Percentiles rank a stretch among this genome's conserved stretches.
These are phyloP conservation scores for Verticillium nubilum DNA, from an alignment of 2,329 filamentous ascomycete genomes.

Conservation along the genomic window DNA sequence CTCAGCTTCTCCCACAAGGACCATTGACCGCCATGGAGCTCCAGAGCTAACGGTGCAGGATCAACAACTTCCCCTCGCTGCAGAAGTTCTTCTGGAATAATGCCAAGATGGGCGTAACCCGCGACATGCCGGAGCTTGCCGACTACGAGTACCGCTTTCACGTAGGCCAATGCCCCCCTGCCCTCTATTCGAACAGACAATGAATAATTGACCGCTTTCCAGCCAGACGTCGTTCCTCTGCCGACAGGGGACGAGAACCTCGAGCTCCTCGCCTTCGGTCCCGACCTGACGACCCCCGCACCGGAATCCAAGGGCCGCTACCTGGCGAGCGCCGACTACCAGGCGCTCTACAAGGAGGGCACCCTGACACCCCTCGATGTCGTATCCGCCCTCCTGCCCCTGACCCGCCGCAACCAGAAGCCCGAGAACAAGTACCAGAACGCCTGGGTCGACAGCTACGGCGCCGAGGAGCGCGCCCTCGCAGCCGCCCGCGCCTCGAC, in stretches of 20 bases:
- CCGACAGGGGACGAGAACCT: slow-evolving; percentile 22
- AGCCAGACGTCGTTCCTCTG: slow-evolving; percentile 55
- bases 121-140: slow-evolving; percentile 39
- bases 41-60: slow-evolving; percentile 28
- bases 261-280: slow-evolving; percentile 32
- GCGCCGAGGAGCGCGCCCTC: slow-evolving; percentile 42
- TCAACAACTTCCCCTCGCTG: slow-evolving; percentile 54
- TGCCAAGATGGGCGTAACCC: slow-evolving; percentile 48
- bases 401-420: slow-evolving; percentile 56
- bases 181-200: too few species aligned
- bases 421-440: slow-evolving; percentile 57
- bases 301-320: slow-evolving; percentile 41
- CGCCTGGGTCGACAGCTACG: slow-evolving; percentile 66
- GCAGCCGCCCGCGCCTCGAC: slow-evolving; percentile 70
- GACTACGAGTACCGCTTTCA: slow-evolving; percentile 40
- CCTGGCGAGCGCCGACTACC: slow-evolving; percentile 71
- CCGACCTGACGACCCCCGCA: slow-evolving; percentile 33
- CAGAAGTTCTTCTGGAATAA: slow-evolving; percentile 66
- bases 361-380: slow-evolving; percentile 68
- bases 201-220: too few species aligned
- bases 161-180: slow-evolving; percentile 27
- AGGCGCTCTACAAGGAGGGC: slow-evolving; percentile 66
- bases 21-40: too few species aligned
- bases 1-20: too few species aligned
- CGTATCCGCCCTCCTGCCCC: slow-evolving; percentile 61